A percentile compares a stretch with the other conserved stretches of the same genome.
phyloP scores from a whole-genome alignment of 2,329 filamentous ascomycete genomes.

The Penicillium italicum region DNA sequence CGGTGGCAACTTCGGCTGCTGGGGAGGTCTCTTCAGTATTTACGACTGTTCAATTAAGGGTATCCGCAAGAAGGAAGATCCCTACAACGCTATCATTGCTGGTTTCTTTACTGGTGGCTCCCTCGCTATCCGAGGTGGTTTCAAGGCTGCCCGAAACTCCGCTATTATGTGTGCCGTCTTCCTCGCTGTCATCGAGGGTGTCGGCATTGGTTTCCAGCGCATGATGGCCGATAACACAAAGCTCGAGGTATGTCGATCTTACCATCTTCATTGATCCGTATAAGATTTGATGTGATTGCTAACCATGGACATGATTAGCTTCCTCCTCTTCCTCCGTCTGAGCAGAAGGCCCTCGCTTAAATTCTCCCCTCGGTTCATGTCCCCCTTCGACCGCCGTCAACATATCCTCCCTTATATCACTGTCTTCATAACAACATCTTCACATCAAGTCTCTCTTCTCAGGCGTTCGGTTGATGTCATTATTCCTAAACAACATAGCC shows the following conservation, averaged over 20 bases:
- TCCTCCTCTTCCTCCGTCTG: constrained; percentile 36
- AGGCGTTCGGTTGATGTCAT: constrained; percentile 39
- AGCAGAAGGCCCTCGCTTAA: constrained; percentile 39
- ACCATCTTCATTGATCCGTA: no score
- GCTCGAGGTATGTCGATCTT: constrained; percentile 52
- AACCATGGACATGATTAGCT: constrained; percentile 18
- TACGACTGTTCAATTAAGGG: constrained; percentile 98
- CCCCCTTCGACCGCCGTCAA: constrained; percentile 1
- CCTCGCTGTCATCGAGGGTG: constrained; percentile 93
- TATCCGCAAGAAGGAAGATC: constrained; percentile 91
- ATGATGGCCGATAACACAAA: constrained; percentile 89
- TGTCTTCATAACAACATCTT: constrained; percentile 22
- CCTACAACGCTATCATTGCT: constrained; percentile 95
- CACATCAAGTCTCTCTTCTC: constrained; percentile 39
- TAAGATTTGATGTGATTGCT: not conserved
- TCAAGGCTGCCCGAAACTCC: constrained; percentile 87
- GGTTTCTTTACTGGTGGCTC: constrained; percentile 96
- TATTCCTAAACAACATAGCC: constrained; percentile 36
- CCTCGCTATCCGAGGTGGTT: constrained; percentile 85
- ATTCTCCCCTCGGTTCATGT: constrained; percentile 10
- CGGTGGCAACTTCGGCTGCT: constrained; percentile 96
- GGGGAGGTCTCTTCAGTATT: constrained; percentile 92
- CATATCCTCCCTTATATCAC: constrained; percentile 17
- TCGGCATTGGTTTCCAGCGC: constrained; percentile 91
- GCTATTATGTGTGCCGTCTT: constrained; percentile 95